These are phyloP conservation scores for Quercus agrifolia DNA, from an alignment of 306 rosid species.

Conservation along the genomic window DNA sequence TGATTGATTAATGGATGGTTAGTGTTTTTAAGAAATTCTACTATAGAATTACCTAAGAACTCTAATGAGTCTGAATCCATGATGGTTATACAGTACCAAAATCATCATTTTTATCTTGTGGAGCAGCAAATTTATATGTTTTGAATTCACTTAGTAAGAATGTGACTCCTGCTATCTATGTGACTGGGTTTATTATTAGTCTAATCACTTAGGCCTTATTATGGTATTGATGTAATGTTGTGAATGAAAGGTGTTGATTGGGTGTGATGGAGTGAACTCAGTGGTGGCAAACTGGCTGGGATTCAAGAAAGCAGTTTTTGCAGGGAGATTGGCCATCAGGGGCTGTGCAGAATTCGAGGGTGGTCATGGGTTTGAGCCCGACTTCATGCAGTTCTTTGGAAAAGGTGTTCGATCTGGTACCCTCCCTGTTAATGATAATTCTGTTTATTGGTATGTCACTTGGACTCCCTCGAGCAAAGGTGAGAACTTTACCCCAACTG, in stretches of 20 bases:
- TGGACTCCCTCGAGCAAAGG: constrained; percentile 25
- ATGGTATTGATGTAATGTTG: not conserved
- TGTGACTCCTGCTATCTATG: not conserved
- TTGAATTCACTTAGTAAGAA: not conserved
- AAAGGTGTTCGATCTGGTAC: constrained; percentile 29
- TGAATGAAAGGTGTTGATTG: constrained; percentile 12
- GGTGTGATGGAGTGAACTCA: constrained; percentile 32
- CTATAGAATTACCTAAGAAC: too few species aligned
- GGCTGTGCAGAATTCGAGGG: not conserved
- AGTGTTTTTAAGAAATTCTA: too few species aligned
- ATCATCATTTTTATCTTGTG: not conserved
- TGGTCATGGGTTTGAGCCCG: constrained; percentile 23
- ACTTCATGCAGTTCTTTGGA: constrained; percentile 26
- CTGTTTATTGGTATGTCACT: constrained; percentile 27
- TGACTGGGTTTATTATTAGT: not conserved
- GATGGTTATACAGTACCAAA: not conserved
- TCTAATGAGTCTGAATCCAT: too few species aligned
- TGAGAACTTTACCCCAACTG: not conserved
- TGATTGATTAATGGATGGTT: too few species aligned
- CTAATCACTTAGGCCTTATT: not conserved
- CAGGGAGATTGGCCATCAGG: constrained; percentile 29
- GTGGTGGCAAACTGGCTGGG: constrained; percentile 28
- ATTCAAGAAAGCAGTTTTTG: constrained; percentile 1
- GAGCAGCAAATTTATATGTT: not conserved
- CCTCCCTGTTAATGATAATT: constrained; percentile 15